Conservation (phyloP, 352 stramenopile genomes). For the Globisporangium paroecandrum region DNA sequence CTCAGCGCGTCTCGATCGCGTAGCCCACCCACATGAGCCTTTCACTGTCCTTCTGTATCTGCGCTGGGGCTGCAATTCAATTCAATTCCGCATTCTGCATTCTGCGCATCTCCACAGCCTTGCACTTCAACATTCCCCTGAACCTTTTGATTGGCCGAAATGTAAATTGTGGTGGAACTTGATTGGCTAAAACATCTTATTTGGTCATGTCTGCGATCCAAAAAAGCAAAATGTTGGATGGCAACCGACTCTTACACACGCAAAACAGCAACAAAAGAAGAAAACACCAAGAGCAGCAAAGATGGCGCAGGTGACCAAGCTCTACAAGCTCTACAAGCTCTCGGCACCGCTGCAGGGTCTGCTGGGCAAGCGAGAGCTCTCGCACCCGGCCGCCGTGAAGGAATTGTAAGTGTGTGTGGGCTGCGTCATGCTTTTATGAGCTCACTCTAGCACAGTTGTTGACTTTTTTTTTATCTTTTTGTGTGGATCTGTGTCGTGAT, state of each 20-base stretch:
- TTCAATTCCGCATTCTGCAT: not conserved
- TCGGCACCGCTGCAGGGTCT: conserved; percentile 54
- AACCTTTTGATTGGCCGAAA: conserved; percentile 8
- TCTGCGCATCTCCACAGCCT: not conserved
- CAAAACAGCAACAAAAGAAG: not conserved
- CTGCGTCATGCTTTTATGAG: not conserved
- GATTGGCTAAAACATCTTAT: conserved; percentile 5
- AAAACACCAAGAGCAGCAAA: not conserved
- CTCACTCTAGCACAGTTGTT: not conserved
- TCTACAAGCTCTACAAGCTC: conserved; percentile 52
- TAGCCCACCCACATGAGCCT: not conserved
- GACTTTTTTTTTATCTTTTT: not conserved
- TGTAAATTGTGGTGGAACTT: not conserved
- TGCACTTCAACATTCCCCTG: conserved; percentile 10
- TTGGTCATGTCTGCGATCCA: not conserved
- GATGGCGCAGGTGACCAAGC: conserved; percentile 16
- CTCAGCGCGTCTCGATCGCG: too few species aligned
- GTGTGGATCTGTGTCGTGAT: conserved; percentile 4
- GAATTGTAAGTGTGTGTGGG: conserved; percentile 57
- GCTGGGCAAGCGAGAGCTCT: conserved; percentile 67
- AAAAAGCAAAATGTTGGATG: not conserved
- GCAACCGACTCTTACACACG: not conserved
- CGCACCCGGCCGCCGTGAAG: conserved; percentile 62
- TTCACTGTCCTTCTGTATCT: not conserved
- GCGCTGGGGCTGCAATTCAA: too few species aligned